Evolutionary conservation across 257 asterid genomes (phyloP), one percentile per base, ranked within the genome.

Genomic region (Ajuga chamaepitys): DNA sequence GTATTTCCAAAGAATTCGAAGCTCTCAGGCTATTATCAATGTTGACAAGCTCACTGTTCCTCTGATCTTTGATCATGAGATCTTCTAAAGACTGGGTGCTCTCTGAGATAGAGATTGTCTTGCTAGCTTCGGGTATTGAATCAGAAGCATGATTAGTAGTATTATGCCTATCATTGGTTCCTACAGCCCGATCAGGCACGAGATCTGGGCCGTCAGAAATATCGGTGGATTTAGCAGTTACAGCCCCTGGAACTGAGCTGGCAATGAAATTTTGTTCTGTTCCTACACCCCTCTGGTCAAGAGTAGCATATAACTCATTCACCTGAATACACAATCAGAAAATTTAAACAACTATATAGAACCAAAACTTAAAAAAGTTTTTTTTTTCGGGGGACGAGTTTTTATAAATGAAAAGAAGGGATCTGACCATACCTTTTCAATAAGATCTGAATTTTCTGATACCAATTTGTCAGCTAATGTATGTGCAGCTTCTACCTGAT

Each of bases 401-500:
- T 1, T 32, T 56, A 32, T 14, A 16, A 56, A 56, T 17, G 44
- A 18, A 34, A 56, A 56, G 62, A 4, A 34, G 14, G 45, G 38
- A 30, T 28, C 62, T 32, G 44, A 57, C 55, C 51, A 58, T 74
- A 89, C 96, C 83, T 89, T 85, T 66, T 65, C 86, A 62, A 78
- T 88, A 71, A 79, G 89, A 75, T 82, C 76, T 10, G 82, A 70
- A 78, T 85, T 87, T 76, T 87, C 91, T 30, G 55, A 18, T 11
- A 74, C 56, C 78, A 82, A 70, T 70, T 66, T 87, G 70, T 75
- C 88, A 66, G 77, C 82, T 66, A 75, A 70, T 73, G 75, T 80
- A 32, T 18, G 67, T n/a, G 84, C 71, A 71, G 81, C 83, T 64
- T 77, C 91, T 50, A 44, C 42, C 67, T 78, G 78, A 63, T 75